Percentiles rank a stretch among this genome's conserved stretches.
Conservation (phyloP, 441 rosid species). For the Syzygium malaccense region DNA sequence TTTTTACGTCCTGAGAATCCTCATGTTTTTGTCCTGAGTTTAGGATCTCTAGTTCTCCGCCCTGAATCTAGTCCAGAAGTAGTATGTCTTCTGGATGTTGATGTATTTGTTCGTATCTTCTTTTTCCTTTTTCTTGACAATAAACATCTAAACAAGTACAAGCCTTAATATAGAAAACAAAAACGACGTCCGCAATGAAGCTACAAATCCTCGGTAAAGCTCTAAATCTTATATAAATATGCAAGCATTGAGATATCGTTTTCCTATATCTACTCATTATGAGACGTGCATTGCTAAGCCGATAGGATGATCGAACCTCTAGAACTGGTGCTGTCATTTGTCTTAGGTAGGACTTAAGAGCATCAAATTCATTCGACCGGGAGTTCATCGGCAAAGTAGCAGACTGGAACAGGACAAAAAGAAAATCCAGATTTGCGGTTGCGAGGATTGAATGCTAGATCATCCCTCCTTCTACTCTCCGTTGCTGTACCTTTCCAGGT, state of each 20-base stretch:
- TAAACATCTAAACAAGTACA: neutral
- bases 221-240: neutral
- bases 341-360: neutral
- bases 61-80: neutral
- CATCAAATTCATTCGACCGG: neutral
- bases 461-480: neutral
- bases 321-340: neutral
- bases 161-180: neutral
- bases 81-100: neutral
- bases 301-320: neutral
- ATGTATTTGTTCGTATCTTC: neutral
- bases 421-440: neutral
- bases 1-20: neutral
- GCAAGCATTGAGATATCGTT: neutral
- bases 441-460: neutral
- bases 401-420: neutral
- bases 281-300: neutral
- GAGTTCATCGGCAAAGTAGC: neutral
- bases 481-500: neutral
- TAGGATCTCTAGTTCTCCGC: neutral
- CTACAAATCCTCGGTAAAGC: neutral
- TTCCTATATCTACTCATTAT: neutral
- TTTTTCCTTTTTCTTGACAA: neutral
- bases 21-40: neutral
- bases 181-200: neutral